These are phyloP conservation scores for Ormosia emarginata DNA, from an alignment of 306 rosid species.

Conservation along the genomic window DNA sequence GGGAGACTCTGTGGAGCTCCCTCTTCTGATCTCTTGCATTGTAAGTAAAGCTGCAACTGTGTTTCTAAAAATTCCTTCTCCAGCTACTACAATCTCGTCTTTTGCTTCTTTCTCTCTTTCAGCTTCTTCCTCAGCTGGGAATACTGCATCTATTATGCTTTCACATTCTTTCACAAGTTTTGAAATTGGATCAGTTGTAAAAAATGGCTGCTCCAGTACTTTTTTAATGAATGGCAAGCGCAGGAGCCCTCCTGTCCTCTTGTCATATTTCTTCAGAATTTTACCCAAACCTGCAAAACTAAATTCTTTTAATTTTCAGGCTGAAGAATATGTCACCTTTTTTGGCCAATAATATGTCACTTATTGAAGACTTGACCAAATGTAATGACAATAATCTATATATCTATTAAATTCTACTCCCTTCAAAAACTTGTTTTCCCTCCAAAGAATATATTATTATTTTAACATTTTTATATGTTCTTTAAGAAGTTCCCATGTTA, in stretches of 20 bases:
- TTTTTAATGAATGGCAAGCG: constrained; percentile 77
- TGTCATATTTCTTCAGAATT: constrained; percentile 87
- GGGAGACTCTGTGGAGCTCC: constrained; percentile 72
- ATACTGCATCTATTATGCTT: constrained; percentile 59
- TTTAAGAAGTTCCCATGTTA: no score
- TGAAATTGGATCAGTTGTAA: constrained; percentile 70
- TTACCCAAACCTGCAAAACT: constrained; percentile 68
- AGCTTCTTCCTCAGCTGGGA: constrained; percentile 50
- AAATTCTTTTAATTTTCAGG: no score
- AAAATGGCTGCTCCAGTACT: constrained; percentile 76
- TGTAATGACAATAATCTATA: no score
- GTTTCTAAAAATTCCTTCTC: constrained; percentile 78
- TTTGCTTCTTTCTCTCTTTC: constrained; percentile 36
- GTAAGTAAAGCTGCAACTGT: constrained; percentile 76
- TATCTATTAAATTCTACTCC: no score
- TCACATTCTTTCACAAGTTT: constrained; percentile 86
- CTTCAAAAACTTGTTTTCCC: no score
- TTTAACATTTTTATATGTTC: no score
- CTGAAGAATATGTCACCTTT: no score
- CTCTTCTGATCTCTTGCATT: constrained; percentile 76
- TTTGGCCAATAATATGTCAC: no score
- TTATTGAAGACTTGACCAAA: no score
- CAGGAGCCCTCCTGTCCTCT: constrained; percentile 68
- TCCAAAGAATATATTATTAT: no score
- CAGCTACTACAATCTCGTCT: constrained; percentile 44